Evolutionary conservation across 176 grass and related monocot genomes (phyloP).

Genomic region (Urochloa ruziziensis): DNA sequence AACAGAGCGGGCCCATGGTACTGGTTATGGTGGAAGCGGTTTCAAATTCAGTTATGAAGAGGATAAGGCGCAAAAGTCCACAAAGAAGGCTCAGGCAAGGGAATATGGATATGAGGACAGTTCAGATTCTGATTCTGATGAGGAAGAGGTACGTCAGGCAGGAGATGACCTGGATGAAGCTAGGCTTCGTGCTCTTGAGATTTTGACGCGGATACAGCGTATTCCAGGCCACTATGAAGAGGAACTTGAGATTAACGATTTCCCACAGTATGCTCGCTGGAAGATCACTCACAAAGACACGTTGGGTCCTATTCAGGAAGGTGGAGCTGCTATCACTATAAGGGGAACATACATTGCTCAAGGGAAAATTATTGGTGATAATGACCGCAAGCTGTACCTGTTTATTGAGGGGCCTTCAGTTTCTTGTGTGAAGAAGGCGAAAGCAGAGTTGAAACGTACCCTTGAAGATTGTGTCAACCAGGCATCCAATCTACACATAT

Average conservation of each 20-base stretch:
- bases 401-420: constrained; percentile 84
- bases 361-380: constrained; percentile 72
- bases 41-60: constrained; percentile 97
- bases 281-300: constrained; percentile 96
- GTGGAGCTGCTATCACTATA: constrained; percentile 83
- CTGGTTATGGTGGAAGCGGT: constrained; percentile 92
- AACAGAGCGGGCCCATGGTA: constrained; percentile 83
- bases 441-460: constrained; percentile 85
- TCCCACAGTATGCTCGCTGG: constrained; percentile 92
- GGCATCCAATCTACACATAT: constrained; percentile 66
- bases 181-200: constrained; percentile 70
- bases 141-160: constrained; percentile 66
- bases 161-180: constrained; percentile 80
- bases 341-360: constrained; percentile 76
- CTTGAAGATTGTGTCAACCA: constrained; percentile 81
- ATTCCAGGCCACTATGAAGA: constrained; percentile 83
- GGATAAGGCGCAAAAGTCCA: constrained; percentile 78
- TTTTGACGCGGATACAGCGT: constrained; percentile 82
- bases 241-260: constrained; percentile 95
- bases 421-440: constrained; percentile 83
- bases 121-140: constrained; percentile 91
- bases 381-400: constrained; percentile 86
- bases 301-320: constrained; percentile 81
- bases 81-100: constrained; percentile 84
- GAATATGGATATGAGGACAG: constrained; percentile 95